Evolutionary conservation across 2,329 filamentous ascomycete genomes (phyloP), one percentile per base, ranked within the genome.

Genomic region (Arthrobotrys entomopaga): DNA sequence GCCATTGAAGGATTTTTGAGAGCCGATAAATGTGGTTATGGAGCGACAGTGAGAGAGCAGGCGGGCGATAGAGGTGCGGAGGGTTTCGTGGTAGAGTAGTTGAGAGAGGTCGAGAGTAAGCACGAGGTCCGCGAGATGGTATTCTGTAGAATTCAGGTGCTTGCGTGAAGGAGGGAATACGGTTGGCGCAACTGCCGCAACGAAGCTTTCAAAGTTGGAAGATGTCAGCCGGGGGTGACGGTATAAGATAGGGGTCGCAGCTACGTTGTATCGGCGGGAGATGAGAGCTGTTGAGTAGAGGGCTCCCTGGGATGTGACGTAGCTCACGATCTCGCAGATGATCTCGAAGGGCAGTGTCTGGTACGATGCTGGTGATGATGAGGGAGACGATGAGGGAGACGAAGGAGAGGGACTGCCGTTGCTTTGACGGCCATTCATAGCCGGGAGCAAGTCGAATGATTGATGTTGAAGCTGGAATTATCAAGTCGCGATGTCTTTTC

Each of bases 181-280:
- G 6, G 71, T 74, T 20, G 78, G 78, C 7, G 76, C 76, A 61
- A 79, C 69, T 1, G 76, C 65, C 15, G 52, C 24, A 11, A 77
- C 72, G 59, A 79, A 79, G 43, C 57, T 54, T 8, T 73, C 60
- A 53, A 79, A 77, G 65, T 78, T 79, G 24, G 53, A 71, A 10
- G 77, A 75, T 3, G 76, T 76, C 19, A 79, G 77, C 53, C 76
- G 74, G 1, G 78, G 78, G 26, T 76, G 73, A 8, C 64, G 65
- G 57, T 79, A 79, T 15, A 75, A 58, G 10, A 58, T 42, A 19
- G 70, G 70, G 24, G 57, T 75, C 34, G 70, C 57, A 5, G 64
- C 63, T 16, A 22, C 42, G 38, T 67, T 75, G 40, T 64, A 67
- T 20, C 46, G 57, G n/a, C 59, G 63, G 46, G 70, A 75, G 24